Percentiles rank a stretch among this genome's conserved stretches.
phyloP scores from a whole-genome alignment of 2,329 filamentous ascomycete species.

The Pseudogymnoascus sp. region DNA sequence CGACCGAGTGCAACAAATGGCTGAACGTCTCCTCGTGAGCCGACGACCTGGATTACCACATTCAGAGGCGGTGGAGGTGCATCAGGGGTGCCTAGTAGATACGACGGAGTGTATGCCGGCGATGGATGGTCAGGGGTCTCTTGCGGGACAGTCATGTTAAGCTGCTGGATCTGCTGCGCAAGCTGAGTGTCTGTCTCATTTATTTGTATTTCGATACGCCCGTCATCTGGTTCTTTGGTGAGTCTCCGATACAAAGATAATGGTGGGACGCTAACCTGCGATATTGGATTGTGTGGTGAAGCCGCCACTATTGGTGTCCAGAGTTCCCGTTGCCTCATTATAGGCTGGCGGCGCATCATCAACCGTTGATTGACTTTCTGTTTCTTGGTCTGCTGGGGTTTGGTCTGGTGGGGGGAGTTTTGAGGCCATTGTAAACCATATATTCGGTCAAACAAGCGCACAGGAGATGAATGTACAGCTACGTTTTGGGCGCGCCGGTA shows the following conservation, averaged over 20 bases:
- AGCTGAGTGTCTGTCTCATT: background rate
- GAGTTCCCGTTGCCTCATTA: background rate
- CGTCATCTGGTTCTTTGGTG: background rate
- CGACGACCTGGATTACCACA: slow-evolving; percentile 54
- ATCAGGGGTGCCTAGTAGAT: background rate
- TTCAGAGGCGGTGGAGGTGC: slow-evolving; percentile 36
- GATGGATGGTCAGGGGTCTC: background rate
- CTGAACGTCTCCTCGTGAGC: slow-evolving; percentile 53
- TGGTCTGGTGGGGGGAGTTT: background rate
- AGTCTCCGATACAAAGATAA: background rate
- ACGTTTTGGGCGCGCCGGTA: background rate
- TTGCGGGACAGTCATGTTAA: background rate
- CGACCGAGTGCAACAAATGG: slow-evolving; percentile 51
- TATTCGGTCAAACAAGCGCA: background rate
- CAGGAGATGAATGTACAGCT: background rate
- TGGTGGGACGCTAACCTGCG: background rate
- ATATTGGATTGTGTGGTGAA: background rate
- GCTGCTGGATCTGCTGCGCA: background rate
- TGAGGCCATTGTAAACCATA: background rate
- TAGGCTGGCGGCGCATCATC: background rate
- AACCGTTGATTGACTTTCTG: background rate
- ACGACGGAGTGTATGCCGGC: background rate
- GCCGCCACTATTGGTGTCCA: background rate
- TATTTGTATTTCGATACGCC: background rate
- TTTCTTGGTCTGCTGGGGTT: background rate